Percentiles rank a stretch among this genome's conserved stretches.
Evolutionary conservation across 306 rosid genomes (phyloP).

Genomic region (Begonia masoniana): DNA sequence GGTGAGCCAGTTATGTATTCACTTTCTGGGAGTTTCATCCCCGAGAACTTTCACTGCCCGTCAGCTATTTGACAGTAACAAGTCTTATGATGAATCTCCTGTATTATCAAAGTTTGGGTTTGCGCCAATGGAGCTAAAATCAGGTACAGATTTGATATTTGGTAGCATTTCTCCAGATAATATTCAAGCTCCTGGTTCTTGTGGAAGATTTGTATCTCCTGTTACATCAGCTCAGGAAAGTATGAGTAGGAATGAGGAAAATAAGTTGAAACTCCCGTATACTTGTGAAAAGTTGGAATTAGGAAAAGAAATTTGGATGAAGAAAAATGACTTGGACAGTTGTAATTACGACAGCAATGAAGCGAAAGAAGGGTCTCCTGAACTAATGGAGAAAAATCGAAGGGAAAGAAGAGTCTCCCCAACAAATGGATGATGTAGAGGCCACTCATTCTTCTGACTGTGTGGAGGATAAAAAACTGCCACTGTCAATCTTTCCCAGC

Average conservation of each 20-base stretch:
- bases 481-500: slow-evolving; percentile 19
- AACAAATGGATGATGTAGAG: slow-evolving; percentile 12
- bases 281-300: slow-evolving; percentile 17
- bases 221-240: slow-evolving; percentile 43
- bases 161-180: slow-evolving; percentile 18
- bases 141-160: slow-evolving; percentile 21
- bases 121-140: slow-evolving; percentile 22
- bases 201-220: slow-evolving; percentile 29
- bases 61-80: too few relatives aligned
- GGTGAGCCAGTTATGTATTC: slow-evolving; percentile 21
- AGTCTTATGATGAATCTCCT: slow-evolving; percentile 7
- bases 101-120: slow-evolving; percentile 16
- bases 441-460: slow-evolving; percentile 22
- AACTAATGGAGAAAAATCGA: too few relatives aligned
- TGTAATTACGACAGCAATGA: slow-evolving; percentile 16
- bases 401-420: too few relatives aligned
- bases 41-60: slow-evolving; percentile 15
- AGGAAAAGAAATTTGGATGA: slow-evolving; percentile 24
- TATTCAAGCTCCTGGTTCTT: slow-evolving; percentile 20
- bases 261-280: slow-evolving; percentile 18
- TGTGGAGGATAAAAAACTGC: slow-evolving; percentile 37
- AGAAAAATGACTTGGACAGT: slow-evolving; percentile 22
- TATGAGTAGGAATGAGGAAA: slow-evolving; percentile 29
- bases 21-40: slow-evolving; percentile 25
- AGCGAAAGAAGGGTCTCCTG: slow-evolving; percentile 20